Conservation (phyloP, 108 stramenopile genomes). For the Seminavis robusta region DNA sequence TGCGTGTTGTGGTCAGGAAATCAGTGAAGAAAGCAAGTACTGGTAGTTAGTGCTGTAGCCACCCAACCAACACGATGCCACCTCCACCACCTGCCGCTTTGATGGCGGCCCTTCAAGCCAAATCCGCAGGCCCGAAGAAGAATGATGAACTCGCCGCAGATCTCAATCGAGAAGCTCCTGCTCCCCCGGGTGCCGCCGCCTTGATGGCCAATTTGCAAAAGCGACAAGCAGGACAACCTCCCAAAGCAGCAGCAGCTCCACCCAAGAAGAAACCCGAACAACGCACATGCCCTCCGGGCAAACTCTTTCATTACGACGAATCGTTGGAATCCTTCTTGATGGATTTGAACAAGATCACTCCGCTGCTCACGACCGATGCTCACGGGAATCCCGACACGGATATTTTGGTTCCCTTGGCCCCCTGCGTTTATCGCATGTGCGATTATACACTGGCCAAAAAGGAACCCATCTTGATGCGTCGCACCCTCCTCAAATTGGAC, state of each 20-base stretch:
- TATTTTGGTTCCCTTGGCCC: conserved; percentile 53
- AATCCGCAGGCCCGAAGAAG: background rate
- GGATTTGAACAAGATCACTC: conserved; percentile 18
- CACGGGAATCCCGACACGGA: conserved; percentile 17
- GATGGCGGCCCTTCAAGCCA: conserved; percentile 38
- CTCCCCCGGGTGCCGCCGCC: background rate
- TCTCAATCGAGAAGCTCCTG: background rate
- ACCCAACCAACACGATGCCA: too few species aligned
- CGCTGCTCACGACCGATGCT: conserved; percentile 12
- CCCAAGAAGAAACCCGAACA: background rate
- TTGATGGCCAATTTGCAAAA: too few species aligned
- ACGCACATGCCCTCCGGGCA: conserved; percentile 16
- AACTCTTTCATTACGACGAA: conserved; percentile 38
- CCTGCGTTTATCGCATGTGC: conserved; percentile 59
- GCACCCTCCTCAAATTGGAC: conserved; percentile 48
- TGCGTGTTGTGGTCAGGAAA: too few species aligned
- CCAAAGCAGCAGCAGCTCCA: background rate
- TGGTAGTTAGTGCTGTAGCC: too few species aligned
- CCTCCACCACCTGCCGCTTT: conserved; percentile 15
- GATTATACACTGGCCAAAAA: conserved; percentile 58
- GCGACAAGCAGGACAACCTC: too few species aligned
- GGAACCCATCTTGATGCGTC: conserved; percentile 27
- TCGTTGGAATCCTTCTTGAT: conserved; percentile 30
- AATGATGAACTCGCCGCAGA: background rate
- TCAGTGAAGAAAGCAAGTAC: too few species aligned